Base-by-base conservation (phyloP, 108 stramenopile genomes). In the Parmales sp. region DNA sequence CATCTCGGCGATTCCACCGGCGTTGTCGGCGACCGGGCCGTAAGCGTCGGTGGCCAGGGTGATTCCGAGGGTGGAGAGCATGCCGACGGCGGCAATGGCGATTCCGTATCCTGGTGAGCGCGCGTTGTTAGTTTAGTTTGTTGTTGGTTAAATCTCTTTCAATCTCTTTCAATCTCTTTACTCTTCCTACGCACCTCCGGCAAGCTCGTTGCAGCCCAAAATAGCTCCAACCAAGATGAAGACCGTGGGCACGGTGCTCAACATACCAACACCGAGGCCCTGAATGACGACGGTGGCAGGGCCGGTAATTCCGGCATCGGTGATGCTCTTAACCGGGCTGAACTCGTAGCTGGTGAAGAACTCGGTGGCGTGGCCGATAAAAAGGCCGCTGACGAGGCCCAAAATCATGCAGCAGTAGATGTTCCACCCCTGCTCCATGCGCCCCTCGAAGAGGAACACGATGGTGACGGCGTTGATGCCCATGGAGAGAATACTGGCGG, bases 1-100 rank as follows among this genome's bases (percentile, higher is more conserved):
- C 95, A 96, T 96, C 86, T 96, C 95, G 6, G 95, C 95, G 72
- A 95, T 90, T 38, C 94, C 94, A 41, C 94, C 94, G 51, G 94
- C 94, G 78, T 95, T 95, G 77, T 95, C 94, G 25, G 90, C 90
- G 65, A 95, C 84, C 37, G 94, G 91, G n/a, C 94, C 94, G 68
- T 93, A 96, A 8, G 91, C 92, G 68, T 96, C 93, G 20, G 90
- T 95, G 25, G 95, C 91, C 8, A 96, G 82, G 28, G 91, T 92
- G 19, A 93, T 83, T 60, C 91, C 91, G 39, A 95, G 82, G 31
- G 92, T 93, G 54, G 85, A 79, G 29, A 96, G 82, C 92, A 96
- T 93, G 41, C 95, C 95, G 28, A 96, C 90, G 16, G 95, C 90
- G 29, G 93, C 86, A 75, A 96, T 86, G 63, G 95, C 89, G 67